Evolutionary conservation across 108 stramenopile genomes (phyloP).

Genomic region (Bacterosira constricta): DNA sequence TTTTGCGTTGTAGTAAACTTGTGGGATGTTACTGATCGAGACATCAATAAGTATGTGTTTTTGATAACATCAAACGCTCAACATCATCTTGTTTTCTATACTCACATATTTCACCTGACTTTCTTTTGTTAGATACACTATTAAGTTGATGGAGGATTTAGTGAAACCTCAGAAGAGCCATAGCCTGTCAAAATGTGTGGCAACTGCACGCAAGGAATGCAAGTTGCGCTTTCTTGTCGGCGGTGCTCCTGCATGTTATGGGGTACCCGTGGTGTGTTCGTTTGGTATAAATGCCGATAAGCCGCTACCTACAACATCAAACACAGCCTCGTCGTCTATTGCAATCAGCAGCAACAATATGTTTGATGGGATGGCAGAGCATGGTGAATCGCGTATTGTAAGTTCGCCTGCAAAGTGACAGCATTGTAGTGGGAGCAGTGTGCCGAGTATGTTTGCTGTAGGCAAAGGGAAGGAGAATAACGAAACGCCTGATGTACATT

Average conservation of each 20-base stretch:
- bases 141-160: constrained; percentile 56
- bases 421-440: too few relatives aligned
- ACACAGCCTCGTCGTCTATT: too few relatives aligned
- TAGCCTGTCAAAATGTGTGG: constrained; percentile 81
- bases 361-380: too few relatives aligned
- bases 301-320: too few relatives aligned
- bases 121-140: constrained; percentile 55
- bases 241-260: constrained; percentile 92
- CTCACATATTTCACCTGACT: background rate
- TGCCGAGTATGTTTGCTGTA: too few relatives aligned
- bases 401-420: too few relatives aligned
- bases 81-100: background rate
- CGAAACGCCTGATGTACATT: too few relatives aligned
- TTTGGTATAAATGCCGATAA: too few relatives aligned
- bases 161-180: background rate
- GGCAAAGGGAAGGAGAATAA: too few relatives aligned
- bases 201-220: constrained; percentile 77
- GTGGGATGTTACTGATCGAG: constrained; percentile 99
- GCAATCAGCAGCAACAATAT: too few relatives aligned
- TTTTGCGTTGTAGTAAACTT: constrained; percentile 97
- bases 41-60: constrained; percentile 84
- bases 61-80: background rate
- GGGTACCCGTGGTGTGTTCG: constrained; percentile 92
- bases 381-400: too few relatives aligned
- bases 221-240: constrained; percentile 90